phyloP scores from a whole-genome alignment of 2,329 filamentous ascomycete species.

The Dryadomyces sulphureus region DNA sequence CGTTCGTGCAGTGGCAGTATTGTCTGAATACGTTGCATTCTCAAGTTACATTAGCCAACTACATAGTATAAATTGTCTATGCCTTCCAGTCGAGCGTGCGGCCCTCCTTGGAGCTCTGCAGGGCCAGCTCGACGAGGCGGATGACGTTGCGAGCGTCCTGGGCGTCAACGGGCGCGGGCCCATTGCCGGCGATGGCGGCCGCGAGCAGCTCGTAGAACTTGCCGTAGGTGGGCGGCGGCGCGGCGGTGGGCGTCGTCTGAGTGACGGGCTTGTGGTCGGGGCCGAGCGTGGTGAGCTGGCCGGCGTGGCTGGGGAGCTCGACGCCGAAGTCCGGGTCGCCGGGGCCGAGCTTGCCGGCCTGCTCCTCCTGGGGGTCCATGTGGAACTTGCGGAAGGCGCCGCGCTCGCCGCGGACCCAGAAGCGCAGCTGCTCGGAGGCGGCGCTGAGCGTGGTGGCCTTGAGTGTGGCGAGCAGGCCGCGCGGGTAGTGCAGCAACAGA shows the following conservation, averaged over 20 bases:
- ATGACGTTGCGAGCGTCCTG: constrained; percentile 38
- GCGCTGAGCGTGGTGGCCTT: constrained; percentile 36
- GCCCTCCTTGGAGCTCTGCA: constrained; percentile 4
- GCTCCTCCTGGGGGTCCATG: constrained; percentile 63
- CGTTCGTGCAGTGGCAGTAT: no score
- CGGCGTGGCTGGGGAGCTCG: constrained; percentile 33
- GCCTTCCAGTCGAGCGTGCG: constrained; percentile 17
- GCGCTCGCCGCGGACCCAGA: constrained; percentile 62
- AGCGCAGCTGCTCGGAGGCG: constrained; percentile 45
- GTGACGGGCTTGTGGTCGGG: constrained; percentile 37
- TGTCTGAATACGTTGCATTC: no score
- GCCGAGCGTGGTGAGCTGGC: constrained; percentile 22
- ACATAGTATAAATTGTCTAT: no score
- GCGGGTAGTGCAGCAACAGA: constrained; percentile 1
- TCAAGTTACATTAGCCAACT: no score
- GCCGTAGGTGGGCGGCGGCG: constrained; percentile 46
- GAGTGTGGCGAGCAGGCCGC: constrained; percentile 39
- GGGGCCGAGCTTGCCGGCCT: constrained; percentile 45
- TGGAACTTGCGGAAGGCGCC: constrained; percentile 45
- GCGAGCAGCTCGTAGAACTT: constrained; percentile 48
- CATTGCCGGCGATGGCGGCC: constrained; percentile 30
- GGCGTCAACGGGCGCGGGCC: constrained; percentile 36
- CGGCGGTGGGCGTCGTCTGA: constrained; percentile 40
- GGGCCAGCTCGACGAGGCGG: constrained; percentile 28
- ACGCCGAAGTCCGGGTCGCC: constrained; percentile 49